Evolutionary conservation across 805 yeast species (phyloP), one percentile per base, ranked within the genome.

Genomic region (Nakazawaea populi): DNA sequence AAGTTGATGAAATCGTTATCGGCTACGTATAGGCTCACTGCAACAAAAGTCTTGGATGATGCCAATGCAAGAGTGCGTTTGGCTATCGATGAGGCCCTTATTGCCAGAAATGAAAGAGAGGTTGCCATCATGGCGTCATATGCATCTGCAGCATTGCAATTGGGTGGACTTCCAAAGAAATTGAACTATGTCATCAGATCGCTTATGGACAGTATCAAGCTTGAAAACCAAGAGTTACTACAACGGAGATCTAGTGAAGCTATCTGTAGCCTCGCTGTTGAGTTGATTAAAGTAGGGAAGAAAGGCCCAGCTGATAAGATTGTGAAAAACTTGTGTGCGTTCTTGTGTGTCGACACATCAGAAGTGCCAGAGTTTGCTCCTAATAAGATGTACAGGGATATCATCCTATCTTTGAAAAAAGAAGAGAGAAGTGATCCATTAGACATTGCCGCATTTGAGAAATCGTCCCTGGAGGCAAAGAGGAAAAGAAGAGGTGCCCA

Each of bases 301-400:
- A 64, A 63, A n/a, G 83, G 82, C 37, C 94, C 92, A 1, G 82
- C 92, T 2, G 95, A 89, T 58, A 94, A 94, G 63, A 86, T 95
- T 56, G 80, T 89, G 42, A 92, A 89, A 64, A 94, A 94, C 61
- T 70, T 95, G 51, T 88, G 96, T 69, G 96, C 92, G 0, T 92
- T 92, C 63, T 63, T 94, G 47, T 94, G 99, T 69, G 97, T 91
- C 34, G 99, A 92, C 63, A 89, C 97, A 0, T 80, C 94, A 3
- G 97, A 91, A 62, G 97, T 92, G 34, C 99, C 99, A 2, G 97
- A 89, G 60, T 94, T 89, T 61, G 73, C 74, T 12, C 83, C 86
- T 43, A 87, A 87, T 58, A 76, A 78, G 38, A 66, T 68, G 11
- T 71, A 75, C 51, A 73, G 67, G 14, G 80, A 78, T 43, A 70